Conservation (phyloP, 257 asterid species). For the Pogostemon cablin region DNA sequence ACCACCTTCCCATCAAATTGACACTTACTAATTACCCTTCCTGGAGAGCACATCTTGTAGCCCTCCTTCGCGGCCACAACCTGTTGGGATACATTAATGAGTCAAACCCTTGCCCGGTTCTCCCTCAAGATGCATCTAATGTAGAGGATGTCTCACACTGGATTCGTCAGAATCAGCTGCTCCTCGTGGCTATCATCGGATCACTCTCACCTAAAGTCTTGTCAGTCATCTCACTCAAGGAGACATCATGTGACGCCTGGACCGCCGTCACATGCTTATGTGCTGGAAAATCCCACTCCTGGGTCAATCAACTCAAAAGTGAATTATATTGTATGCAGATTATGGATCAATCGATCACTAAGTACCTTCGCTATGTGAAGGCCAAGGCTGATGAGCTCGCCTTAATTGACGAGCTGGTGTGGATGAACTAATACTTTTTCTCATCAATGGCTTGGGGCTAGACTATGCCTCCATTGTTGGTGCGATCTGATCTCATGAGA, state of each 20-base stretch:
- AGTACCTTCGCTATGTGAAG: too few relatives aligned
- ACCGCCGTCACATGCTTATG: not conserved
- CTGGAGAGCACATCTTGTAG: not conserved
- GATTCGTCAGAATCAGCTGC: too few relatives aligned
- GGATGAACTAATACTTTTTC: too few relatives aligned
- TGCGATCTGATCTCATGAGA: not conserved
- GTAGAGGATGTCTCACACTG: not conserved
- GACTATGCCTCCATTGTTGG: not conserved
- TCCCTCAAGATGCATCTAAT: not conserved
- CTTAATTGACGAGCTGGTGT: not conserved
- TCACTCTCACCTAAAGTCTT: too few relatives aligned
- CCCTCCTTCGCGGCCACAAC: not conserved
- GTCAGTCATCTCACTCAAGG: too few relatives aligned
- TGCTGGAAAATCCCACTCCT: not conserved
- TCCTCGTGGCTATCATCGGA: too few relatives aligned
- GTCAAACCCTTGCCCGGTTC: not conserved
- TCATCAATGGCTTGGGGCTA: too few relatives aligned
- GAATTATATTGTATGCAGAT: too few relatives aligned
- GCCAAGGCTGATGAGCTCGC: too few relatives aligned
- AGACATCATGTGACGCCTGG: not conserved
- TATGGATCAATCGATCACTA: too few relatives aligned
- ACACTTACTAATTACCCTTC: not conserved
- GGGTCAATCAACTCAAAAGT: not conserved
- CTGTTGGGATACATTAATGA: not conserved
- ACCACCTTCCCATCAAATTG: not conserved